Evolutionary conservation across 2,329 filamentous ascomycete genomes (phyloP).

Genomic region (Fusarium sp.): DNA sequence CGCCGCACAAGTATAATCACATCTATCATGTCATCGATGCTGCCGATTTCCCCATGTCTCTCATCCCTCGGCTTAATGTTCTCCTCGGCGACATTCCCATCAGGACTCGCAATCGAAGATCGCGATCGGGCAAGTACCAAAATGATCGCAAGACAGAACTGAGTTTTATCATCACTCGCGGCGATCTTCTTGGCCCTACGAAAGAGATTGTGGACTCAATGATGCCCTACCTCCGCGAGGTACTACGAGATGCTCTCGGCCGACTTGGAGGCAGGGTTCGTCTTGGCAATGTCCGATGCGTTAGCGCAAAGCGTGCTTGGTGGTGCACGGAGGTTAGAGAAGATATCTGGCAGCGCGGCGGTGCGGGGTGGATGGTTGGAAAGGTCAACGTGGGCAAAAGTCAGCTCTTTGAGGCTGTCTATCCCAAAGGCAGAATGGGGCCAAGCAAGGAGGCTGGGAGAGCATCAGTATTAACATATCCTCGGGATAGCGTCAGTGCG

Average conservation of each 20-base stretch:
- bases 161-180: constrained; percentile 89
- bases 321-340: constrained; percentile 90
- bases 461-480: constrained; percentile 26
- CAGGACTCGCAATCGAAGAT: constrained; percentile 82
- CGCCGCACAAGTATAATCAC: constrained; percentile 89
- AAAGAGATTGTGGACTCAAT: constrained; percentile 85
- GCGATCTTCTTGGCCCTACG: constrained; percentile 84
- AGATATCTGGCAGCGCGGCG: constrained; percentile 83
- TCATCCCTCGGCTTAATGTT: constrained; percentile 79
- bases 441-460: constrained; percentile 21
- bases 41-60: constrained; percentile 94
- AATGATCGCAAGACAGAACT: constrained; percentile 77
- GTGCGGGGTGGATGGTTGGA: constrained; percentile 95
- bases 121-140: constrained; percentile 71
- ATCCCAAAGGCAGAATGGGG: constrained; percentile 76
- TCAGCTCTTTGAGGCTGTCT: constrained; percentile 85
- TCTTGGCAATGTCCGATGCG: constrained; percentile 86
- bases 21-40: constrained; percentile 96
- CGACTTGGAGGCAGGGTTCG: constrained; percentile 73
- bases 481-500: constrained; percentile 8
- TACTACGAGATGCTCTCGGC: constrained; percentile 80
- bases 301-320: constrained; percentile 88
- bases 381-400: constrained; percentile 99
- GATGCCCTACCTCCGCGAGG: constrained; percentile 84
- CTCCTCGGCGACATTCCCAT: constrained; percentile 77